Conservation (phyloP, 2,329 filamentous ascomycete species). For the Claviceps pusilla region DNA sequence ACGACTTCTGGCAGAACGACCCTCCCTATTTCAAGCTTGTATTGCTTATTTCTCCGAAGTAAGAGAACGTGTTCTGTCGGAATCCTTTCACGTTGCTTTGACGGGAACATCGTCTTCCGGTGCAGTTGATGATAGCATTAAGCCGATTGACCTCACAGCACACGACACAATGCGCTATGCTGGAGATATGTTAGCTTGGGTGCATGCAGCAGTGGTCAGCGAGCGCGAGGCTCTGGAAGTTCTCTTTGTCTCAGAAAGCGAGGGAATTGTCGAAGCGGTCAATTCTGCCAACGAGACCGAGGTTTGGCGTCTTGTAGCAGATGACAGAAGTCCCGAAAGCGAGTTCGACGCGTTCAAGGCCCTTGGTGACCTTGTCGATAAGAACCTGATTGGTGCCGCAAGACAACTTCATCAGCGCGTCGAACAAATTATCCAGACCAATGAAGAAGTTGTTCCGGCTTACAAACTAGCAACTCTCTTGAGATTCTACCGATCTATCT, state of each 20-base stretch:
- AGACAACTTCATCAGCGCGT: slow-evolving; percentile 77
- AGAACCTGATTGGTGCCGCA: slow-evolving; percentile 66
- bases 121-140: slow-evolving; percentile 46
- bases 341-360: slow-evolving; percentile 70
- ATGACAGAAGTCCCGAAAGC: slow-evolving; percentile 38
- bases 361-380: slow-evolving; percentile 72
- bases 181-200: slow-evolving; percentile 96
- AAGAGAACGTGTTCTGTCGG: slow-evolving; percentile 70
- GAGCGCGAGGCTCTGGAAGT: slow-evolving; percentile 85
- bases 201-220: slow-evolving; percentile 83
- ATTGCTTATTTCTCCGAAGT: slow-evolving; percentile 87
- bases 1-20: slow-evolving; percentile 75
- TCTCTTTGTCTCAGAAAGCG: slow-evolving; percentile 78
- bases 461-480: slow-evolving; percentile 86
- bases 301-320: slow-evolving; percentile 57
- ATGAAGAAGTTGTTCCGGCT: slow-evolving; percentile 74
- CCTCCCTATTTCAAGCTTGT: slow-evolving; percentile 82
- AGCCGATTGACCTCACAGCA: slow-evolving; percentile 86
- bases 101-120: slow-evolving; percentile 53
- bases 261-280: slow-evolving; percentile 72
- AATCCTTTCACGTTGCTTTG: slow-evolving; percentile 76
- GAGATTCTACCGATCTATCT: slow-evolving; percentile 77
- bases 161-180: slow-evolving; percentile 86
- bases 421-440: slow-evolving; percentile 81
- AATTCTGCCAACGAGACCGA: slow-evolving; percentile 69